Percentiles rank a stretch among this genome's conserved stretches.
These are phyloP conservation scores for Pythium myriotylum DNA, from an alignment of 352 stramenopile genomes.

Conservation along the genomic window DNA sequence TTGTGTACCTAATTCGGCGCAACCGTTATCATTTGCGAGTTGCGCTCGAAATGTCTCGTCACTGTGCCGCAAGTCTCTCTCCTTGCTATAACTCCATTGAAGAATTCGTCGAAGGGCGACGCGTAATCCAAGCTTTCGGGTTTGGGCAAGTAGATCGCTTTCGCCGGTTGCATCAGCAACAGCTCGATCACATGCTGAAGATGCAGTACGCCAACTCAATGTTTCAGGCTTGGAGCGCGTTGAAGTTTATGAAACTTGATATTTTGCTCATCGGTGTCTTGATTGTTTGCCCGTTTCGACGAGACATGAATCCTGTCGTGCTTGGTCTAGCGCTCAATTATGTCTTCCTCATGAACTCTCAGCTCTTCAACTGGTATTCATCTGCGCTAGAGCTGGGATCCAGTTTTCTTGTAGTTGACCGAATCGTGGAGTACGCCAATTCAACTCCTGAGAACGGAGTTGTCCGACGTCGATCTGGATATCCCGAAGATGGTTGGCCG, in stretches of 20 bases:
- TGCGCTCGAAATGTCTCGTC: constrained; percentile 26
- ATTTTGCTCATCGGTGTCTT: constrained; percentile 23
- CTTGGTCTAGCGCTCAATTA: constrained; percentile 80
- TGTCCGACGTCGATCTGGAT: neutral
- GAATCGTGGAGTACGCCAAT: constrained; percentile 23
- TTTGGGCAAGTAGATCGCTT: constrained; percentile 17
- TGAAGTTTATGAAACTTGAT: constrained; percentile 30
- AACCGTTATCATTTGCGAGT: constrained; percentile 23
- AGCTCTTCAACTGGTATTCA: constrained; percentile 35
- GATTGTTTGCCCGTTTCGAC: constrained; percentile 18
- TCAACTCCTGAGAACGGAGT: constrained; percentile 5
- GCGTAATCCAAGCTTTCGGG: constrained; percentile 28
- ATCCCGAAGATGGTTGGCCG: neutral
- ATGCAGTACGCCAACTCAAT: constrained; percentile 20
- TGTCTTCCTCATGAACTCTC: constrained; percentile 32
- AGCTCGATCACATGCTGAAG: constrained; percentile 24
- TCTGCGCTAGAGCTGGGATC: constrained; percentile 63
- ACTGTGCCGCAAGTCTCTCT: constrained; percentile 18
- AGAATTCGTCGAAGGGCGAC: constrained; percentile 24
- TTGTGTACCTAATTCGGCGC: constrained; percentile 45
- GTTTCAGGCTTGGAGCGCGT: constrained; percentile 22
- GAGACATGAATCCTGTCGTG: constrained; percentile 42
- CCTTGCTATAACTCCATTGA: constrained; percentile 32
- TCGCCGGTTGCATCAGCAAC: constrained; percentile 17
- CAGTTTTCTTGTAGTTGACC: constrained; percentile 26